A percentile compares a stretch with the other conserved stretches of the same genome.
These are phyloP conservation scores for Syzygium aqueum DNA, from an alignment of 345 rosid genomes.

Conservation along the genomic window DNA sequence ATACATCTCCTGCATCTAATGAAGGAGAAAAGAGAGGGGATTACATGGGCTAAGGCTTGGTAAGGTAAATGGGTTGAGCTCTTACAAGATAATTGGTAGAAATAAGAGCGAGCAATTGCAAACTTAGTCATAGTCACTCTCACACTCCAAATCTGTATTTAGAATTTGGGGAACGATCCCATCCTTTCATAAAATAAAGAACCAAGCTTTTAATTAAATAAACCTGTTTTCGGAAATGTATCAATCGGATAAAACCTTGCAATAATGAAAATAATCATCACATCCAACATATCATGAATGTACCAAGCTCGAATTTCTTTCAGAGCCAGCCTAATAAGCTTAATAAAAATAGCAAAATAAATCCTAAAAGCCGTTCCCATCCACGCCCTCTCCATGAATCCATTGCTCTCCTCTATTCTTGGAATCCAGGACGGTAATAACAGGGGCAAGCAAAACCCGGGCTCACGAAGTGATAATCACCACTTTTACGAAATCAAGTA, in stretches of 20 bases:
- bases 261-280: neutral
- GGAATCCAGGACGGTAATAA: neutral
- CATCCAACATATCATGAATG: neutral
- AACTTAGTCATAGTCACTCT: neutral
- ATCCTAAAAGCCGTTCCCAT: neutral
- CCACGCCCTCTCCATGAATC: neutral
- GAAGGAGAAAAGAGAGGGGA: neutral
- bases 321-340: neutral
- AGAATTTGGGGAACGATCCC: neutral
- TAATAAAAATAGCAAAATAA: neutral
- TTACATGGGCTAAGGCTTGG: neutral
- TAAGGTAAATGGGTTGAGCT: neutral
- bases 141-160: neutral
- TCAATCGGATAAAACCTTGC: neutral
- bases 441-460: neutral
- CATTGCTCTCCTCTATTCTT: neutral
- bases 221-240: neutral
- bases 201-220: neutral
- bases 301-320: neutral
- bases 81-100: neutral
- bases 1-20: neutral
- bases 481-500: neutral
- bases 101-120: neutral
- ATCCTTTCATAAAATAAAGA: neutral
- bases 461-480: neutral